Base-by-base conservation (phyloP, 31 red algal species). In the Odonthalia washingtoniensis region DNA sequence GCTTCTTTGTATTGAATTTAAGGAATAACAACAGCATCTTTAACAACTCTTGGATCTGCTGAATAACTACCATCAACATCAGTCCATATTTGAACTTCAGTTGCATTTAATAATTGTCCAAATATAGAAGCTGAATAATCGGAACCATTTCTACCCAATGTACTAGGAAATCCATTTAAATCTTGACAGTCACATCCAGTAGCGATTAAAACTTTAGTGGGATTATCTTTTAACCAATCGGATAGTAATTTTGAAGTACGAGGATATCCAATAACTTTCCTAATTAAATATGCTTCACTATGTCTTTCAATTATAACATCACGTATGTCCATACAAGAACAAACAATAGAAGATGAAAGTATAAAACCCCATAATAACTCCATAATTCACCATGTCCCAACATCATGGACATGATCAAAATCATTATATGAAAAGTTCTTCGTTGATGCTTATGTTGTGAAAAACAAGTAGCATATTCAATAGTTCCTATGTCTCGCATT, bases 51-150 rank as follows among this genome's bases (percentile, higher is more conserved):
- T 36, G 97, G 97, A 74, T 99, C 94, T 46, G 94, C 94, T 45
- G 97, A 95, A 69, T 90, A 99, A 5, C 96, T 92, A 31, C 97
- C 97, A 41, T 96, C 97, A 60, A 99, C 97, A 87, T 99, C 97
- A 0, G 97, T 99, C 94, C 94, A 99, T 45, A 99, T 99, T 18
- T 84, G 78, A n/a, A 93, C 65, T 53, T 86, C 86, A 0, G 37
- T 70, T 24, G 97, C 94, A 26, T 77, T 36, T 16, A 99, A 68
- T 68, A 96, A 62, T 21, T 88, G 80, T 32, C 89, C 94, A 92
- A 99, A 99, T 17, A 81, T 80, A 4, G 94, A 68, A 57, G 97
- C 97, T 21, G 91, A 92, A 62, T 92, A 92, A 72, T 99, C 97
- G 0, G 87, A 92, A 1, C 97, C 97, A 61, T 96, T 92, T 1